Evolutionary conservation across 768 basidiomycete species (phyloP).

Genomic region (Infundibulicybe gibba): DNA sequence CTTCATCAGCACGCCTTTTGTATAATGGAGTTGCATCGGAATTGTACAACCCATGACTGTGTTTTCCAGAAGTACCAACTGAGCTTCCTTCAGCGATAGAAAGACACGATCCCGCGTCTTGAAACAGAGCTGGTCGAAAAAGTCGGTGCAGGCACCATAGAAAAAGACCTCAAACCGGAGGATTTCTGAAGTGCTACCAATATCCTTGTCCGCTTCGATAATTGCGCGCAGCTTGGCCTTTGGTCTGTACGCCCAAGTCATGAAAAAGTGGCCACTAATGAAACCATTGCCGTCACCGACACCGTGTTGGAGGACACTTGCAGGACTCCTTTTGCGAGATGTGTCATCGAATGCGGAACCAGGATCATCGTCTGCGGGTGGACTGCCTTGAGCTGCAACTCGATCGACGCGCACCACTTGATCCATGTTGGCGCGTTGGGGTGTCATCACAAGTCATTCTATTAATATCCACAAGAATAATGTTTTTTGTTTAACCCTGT

Average conservation of each 20-base stretch:
- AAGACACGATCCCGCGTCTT: constrained; percentile 36
- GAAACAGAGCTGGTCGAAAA: constrained; percentile 33
- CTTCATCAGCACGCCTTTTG: constrained; percentile 37
- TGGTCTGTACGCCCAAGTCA: constrained; percentile 36
- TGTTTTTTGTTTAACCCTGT: too few species aligned
- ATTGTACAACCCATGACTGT: constrained; percentile 25
- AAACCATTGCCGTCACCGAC: constrained; percentile 29
- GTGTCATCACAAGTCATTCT: too few species aligned
- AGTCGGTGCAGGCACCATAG: constrained; percentile 22
- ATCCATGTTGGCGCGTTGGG: too few species aligned
- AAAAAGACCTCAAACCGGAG: constrained; percentile 37
- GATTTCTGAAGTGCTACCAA: constrained; percentile 13
- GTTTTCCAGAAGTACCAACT: constrained; percentile 21
- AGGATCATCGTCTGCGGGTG: not conserved
- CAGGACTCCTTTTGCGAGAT: constrained; percentile 20
- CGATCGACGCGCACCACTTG: too few species aligned
- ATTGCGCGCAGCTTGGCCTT: constrained; percentile 25
- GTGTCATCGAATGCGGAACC: constrained; percentile 15
- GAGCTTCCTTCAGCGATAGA: constrained; percentile 45
- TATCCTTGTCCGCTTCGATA: constrained; percentile 14
- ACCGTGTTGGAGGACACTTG: constrained; percentile 26
- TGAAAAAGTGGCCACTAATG: constrained; percentile 36
- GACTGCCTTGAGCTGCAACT: too few species aligned
- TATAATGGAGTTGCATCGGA: constrained; percentile 38
- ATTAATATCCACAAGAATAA: too few species aligned